A percentile compares a stretch with the other conserved stretches of the same genome.
Conservation (phyloP, 2,329 filamentous ascomycete genomes). For the Clonostachys rhizophaga region DNA sequence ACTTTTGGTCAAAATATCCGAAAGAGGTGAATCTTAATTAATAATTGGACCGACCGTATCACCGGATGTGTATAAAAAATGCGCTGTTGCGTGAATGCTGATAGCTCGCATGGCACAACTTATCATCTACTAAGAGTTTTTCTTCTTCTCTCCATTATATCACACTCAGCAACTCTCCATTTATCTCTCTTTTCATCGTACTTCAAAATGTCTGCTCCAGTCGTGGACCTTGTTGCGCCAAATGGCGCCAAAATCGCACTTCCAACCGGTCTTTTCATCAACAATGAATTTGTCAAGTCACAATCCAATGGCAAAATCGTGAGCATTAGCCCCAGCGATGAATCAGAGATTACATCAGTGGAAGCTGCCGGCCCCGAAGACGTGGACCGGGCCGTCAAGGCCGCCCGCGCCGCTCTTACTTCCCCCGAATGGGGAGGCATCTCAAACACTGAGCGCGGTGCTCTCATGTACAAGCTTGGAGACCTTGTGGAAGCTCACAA, state of each 20-base stretch:
- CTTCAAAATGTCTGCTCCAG: conserved; percentile 5
- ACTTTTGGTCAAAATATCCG: too few species aligned
- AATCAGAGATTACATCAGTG: conserved; percentile 62
- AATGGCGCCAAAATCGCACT: conserved; percentile 71
- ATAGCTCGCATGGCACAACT: too few species aligned
- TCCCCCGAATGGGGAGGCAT: conserved; percentile 62
- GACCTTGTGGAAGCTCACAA: conserved; percentile 74
- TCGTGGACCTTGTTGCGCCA: conserved; percentile 61
- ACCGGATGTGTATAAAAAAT: too few species aligned
- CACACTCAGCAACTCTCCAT: too few species aligned
- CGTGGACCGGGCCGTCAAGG: conserved; percentile 72
- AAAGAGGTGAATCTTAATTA: too few species aligned
- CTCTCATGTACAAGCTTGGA: conserved; percentile 69
- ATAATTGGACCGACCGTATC: too few species aligned
- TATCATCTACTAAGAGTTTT: too few species aligned
- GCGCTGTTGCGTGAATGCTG: too few species aligned
- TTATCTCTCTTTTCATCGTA: too few species aligned
- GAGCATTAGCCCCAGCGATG: conserved; percentile 3
- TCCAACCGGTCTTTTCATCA: conserved; percentile 74
- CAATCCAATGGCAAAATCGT: too few species aligned
- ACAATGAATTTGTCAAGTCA: conserved; percentile 68
- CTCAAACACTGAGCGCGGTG: conserved; percentile 69
- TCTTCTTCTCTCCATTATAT: too few species aligned
- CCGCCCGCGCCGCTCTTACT: conserved; percentile 82
- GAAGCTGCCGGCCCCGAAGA: conserved; percentile 87